phyloP scores from a whole-genome alignment of 2,329 filamentous ascomycete species.

The Fusarium scirpi region DNA sequence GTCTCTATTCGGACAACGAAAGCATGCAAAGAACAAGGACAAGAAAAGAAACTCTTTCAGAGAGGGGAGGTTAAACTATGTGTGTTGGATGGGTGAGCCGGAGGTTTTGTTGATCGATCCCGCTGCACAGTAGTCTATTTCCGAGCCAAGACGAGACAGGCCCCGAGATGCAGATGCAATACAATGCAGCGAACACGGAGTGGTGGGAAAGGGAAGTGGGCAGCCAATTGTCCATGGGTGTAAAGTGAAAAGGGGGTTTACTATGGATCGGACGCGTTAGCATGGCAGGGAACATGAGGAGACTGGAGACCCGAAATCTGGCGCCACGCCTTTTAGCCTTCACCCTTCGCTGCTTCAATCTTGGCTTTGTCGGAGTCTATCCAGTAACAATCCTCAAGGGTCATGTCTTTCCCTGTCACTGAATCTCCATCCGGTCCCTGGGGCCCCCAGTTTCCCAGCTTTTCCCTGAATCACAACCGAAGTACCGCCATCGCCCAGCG shows the following conservation, averaged over 20 bases:
- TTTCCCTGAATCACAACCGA: constrained; percentile 25
- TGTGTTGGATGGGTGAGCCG: constrained; percentile 20
- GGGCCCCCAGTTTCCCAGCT: background rate
- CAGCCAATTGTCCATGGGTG: background rate
- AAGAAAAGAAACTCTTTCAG: constrained; percentile 21
- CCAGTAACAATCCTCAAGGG: constrained; percentile 7
- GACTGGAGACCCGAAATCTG: constrained; percentile 21
- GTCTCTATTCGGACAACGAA: constrained; percentile 25
- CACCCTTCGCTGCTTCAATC: background rate
- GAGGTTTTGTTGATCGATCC: constrained; percentile 37
- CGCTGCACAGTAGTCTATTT: constrained; percentile 19
- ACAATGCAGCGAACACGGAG: constrained; percentile 5
- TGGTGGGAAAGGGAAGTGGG: constrained; percentile 12
- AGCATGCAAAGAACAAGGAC: constrained; percentile 25
- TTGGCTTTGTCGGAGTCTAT: background rate
- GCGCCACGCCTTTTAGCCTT: constrained; percentile 30
- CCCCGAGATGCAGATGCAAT: constrained; percentile 14
- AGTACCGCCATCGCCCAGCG: constrained; percentile 24
- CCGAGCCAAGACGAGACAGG: constrained; percentile 19
- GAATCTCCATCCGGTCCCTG: constrained; percentile 10
- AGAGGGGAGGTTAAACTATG: constrained; percentile 18
- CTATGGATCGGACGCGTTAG: constrained; percentile 20
- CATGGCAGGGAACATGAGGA: constrained; percentile 2
- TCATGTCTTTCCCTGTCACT: constrained; percentile 5
- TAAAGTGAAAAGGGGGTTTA: constrained; percentile 17